A percentile compares a stretch with the other conserved stretches of the same genome.
Conservation (phyloP, 2,329 filamentous ascomycete genomes). For the Neofusicoccum cordaticola region DNA sequence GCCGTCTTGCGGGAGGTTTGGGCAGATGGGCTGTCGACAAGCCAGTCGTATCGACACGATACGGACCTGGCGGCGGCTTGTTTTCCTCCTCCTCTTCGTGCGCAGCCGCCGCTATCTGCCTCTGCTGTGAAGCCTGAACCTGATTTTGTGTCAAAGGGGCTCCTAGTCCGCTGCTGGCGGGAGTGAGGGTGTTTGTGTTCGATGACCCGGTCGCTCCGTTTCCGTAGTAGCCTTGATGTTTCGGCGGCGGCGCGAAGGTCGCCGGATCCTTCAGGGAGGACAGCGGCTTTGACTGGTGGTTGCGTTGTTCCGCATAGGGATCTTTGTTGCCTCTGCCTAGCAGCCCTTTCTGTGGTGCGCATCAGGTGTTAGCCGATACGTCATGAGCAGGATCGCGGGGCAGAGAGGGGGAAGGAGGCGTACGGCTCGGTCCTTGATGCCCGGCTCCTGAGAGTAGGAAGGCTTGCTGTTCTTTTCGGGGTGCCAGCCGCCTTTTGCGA, state of each 20-base stretch:
- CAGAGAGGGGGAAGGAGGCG: background rate
- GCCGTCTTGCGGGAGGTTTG: conserved; percentile 62
- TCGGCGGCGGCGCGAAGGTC: conserved; percentile 79
- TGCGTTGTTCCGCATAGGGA: conserved; percentile 31
- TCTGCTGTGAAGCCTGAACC: conserved; percentile 34
- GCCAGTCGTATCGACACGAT: conserved; percentile 67
- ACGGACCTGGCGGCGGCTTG: conserved; percentile 59
- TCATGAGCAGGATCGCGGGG: conserved; percentile 18
- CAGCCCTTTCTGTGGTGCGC: conserved; percentile 51
- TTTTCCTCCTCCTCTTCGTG: conserved; percentile 35
- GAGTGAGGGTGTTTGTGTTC: background rate
- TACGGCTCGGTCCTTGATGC: conserved; percentile 9
- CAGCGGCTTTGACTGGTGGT: conserved; percentile 62
- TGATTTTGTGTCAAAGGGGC: conserved; percentile 41
- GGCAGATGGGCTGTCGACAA: conserved; percentile 67
- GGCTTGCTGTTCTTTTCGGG: conserved; percentile 33
- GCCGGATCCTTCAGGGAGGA: conserved; percentile 70
- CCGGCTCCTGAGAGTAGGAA: background rate
- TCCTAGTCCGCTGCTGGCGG: conserved; percentile 27
- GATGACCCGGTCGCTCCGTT: background rate
- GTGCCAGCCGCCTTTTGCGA: conserved; percentile 51
- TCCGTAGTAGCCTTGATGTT: conserved; percentile 38
- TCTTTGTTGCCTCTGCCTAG: conserved; percentile 55
- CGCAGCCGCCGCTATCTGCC: conserved; percentile 34
- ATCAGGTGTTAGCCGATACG: conserved; percentile 16